Base-by-base conservation (phyloP, 345 rosid species). In the Aethionema arabicum region DNA sequence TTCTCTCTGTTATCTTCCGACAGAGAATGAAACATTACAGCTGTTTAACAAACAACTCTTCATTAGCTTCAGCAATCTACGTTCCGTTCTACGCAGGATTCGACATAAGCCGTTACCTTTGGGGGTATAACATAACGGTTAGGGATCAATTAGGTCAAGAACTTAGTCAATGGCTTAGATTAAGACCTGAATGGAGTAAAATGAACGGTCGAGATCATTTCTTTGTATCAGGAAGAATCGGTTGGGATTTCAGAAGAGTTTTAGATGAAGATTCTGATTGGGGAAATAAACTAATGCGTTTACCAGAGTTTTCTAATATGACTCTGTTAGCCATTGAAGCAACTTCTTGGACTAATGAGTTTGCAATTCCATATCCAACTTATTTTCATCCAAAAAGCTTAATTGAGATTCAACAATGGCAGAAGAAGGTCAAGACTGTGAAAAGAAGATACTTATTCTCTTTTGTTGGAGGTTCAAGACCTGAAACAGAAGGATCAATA, bases 151-250 rank as follows among this genome's bases (percentile, higher is more conserved):
- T 71, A 0, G 80, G 65, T 43, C 2, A 30, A 36, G 65, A 70
- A 21, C 59, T 80, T 13, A 71, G 67, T 27, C 69, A 13, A 4
- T 80, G 80, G 85, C 67, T 80, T 0, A 45, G 48, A 3, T 55
- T 53, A 13, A 73, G 48, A 50, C 77, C 82, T 0, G 82, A 76
- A 33, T 78, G 85, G 82, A 71, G 21, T 11, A 70, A 38, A 15
- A 67, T 73, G 73, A 11, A 32, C 59, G 85, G 85, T 4, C 56
- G 56, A 56, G 85, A 78, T 50, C 82, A 81, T 73, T 81, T 78
- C 72, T 55, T 81, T 7, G 70, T 71, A 8, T n/a, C 74, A 0
- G 82, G 85, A n/a, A 59, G 85, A 56, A 76, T 74, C 16, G 70
- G 53, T 59, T 40, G 70, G 14, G 85, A 81, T 56, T 81, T 78